Base-by-base conservation (phyloP, 1,139 yeast species). In the Kurtzmaniella quercitrusa region DNA sequence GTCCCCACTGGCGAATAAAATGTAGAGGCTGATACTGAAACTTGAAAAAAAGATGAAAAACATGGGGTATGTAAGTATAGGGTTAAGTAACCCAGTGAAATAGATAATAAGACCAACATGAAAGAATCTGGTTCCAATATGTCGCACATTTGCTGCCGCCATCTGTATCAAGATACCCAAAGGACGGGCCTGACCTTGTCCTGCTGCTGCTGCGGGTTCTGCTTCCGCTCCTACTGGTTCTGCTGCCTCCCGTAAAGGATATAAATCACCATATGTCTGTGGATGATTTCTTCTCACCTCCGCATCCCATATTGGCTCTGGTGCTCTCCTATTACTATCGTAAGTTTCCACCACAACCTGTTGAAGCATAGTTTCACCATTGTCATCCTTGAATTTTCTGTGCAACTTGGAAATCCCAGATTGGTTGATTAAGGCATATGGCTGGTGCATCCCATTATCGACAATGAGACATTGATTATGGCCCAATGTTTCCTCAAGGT, bases 401-500 rank as follows among this genome's bases (percentile, higher is more conserved):
- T 57, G 49, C 18, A 71, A 47, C 41, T 63, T 63, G 2, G 68
- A 61, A 12, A 60, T 49, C 0, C 73, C 79, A 3, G 68, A 48
- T 3, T 64, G 63, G 45, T 63, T 72, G 18, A 74, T 45, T 38
- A 73, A 53, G 9, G 73, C 44, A 43, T 73, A 74, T 1, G 78
- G 77, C n/a, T 56, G 58, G 36, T 59, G 62, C 4, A 48, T 50
- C 1, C 57, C 59, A 25, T 66, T 52, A 42, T 70, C 73, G 4
- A 73, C 75, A 4, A 74, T 50, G 14, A 74, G 70, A 48, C 78
- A 72, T 42, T 75, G 75, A 10, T 72, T 68, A 0, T 73, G 57
- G 43, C 61, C 65, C 42, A 74, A 56, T 2, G 46, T 43, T 0
- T 67, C 66, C 10, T 45, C 50, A 12, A 49, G 53, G 1, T 55